A percentile compares a stretch with the other conserved stretches of the same genome.
Conservation (phyloP, 345 rosid species). For the Abelmoschus esculentus region DNA sequence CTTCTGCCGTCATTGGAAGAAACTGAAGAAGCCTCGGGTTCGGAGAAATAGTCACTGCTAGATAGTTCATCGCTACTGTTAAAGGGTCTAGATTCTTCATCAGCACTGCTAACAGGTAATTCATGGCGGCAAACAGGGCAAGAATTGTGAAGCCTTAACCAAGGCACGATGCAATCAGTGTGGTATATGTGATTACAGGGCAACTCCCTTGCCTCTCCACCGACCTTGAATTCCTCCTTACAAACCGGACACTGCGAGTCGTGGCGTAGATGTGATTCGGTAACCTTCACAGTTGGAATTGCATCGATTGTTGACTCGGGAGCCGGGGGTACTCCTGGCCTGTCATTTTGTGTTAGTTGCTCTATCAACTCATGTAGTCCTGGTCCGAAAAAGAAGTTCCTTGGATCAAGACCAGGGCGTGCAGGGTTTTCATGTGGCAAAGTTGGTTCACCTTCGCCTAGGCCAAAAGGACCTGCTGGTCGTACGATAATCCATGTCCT, state of each 20-base stretch:
- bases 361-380: constrained; percentile 51
- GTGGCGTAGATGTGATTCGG: constrained; percentile 31
- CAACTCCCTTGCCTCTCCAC: constrained; percentile 65
- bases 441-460: constrained; percentile 17
- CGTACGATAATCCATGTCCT: constrained; percentile 43
- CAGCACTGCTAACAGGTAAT: constrained; percentile 17
- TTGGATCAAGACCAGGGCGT: constrained; percentile 23
- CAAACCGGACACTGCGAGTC: constrained; percentile 61
- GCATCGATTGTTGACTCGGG: constrained; percentile 40
- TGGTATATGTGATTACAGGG: constrained; percentile 76
- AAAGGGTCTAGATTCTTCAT: constrained; percentile 14
- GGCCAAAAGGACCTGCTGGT: constrained; percentile 22
- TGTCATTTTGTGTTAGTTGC: constrained; percentile 53
- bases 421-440: constrained; percentile 14
- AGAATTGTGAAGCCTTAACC: constrained; percentile 78
- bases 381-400: constrained; percentile 41
- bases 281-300: constrained; percentile 42
- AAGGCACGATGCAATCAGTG: constrained; percentile 57
- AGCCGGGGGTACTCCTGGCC: constrained; percentile 62
- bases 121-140: constrained; percentile 72
- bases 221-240: constrained; percentile 66
- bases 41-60: background rate
- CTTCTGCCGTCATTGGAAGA: constrained; percentile 24
- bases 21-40: constrained; percentile 1
- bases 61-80: background rate